Base-by-base conservation (phyloP, 2,329 filamentous ascomycete species). In the Hymenoscyphus salicellus region DNA sequence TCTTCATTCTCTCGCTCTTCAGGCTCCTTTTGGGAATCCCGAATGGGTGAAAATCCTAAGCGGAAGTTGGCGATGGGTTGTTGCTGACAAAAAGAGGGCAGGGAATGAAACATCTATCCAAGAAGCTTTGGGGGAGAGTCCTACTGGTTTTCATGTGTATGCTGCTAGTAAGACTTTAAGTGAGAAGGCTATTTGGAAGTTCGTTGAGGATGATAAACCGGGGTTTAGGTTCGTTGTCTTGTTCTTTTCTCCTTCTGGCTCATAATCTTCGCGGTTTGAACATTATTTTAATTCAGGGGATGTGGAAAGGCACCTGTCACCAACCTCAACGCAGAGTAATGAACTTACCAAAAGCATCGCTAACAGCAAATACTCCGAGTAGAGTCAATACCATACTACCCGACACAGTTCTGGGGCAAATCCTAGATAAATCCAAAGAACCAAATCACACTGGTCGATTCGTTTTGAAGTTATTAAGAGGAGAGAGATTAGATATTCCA, bases 101-200 rank as follows among this genome's bases (percentile, higher is more conserved):
- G 32, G 55, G 55, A 56, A 56, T 8, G 55, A 56, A 1, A 5
- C 26, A 3, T 17, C 26, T 2, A 33, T 56, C 20, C 46, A 20
- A 26, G 46, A 52, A 52, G 46, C 46, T 8, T 7, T 14, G 4
- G 20, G 10, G 8, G 7, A 2, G 16, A 56, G 20, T 5, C 55
- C 55, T 10, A 56, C 26, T 6, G 55, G 55, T 32, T 56, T 30
- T 5, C 28, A 30, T 14, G 55, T 56, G 0, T 56, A 56, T 14
- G 26, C 55, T 3, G 55, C 78, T 0, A 77, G 75, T 63, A 80
- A 80, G 62, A 66, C 73, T 2, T 71, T 75, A 30, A 69, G 70
- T 0, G 78, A 80, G 59, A 68, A 74, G 60, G 73, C 69, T 1
- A 57, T 74, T 2, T 79, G 78, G 78, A 33, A 56, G 8, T 32